phyloP scores from a whole-genome alignment of 371 early-diverging fungal genomes.

The Phascolomyces articulosus region DNA sequence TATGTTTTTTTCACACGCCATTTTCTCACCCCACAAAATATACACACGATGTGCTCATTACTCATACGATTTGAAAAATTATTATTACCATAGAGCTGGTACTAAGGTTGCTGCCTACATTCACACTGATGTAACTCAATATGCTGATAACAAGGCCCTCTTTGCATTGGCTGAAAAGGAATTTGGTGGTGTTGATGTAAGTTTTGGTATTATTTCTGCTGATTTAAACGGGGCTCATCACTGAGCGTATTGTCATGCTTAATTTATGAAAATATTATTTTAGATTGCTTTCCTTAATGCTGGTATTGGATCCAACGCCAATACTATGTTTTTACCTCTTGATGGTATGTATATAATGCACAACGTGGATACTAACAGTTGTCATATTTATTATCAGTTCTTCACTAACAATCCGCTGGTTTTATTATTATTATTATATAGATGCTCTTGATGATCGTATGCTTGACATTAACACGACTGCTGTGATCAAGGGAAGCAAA shows the following conservation, averaged over 20 bases:
- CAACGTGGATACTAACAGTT: no score
- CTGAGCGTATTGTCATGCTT: no score
- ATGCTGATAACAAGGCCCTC: slow-evolving; percentile 39
- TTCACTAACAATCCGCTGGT: not conserved
- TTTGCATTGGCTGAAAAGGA: slow-evolving; percentile 46
- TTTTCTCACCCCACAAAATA: not conserved
- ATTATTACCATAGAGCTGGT: slow-evolving; percentile 9
- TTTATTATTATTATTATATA: not conserved
- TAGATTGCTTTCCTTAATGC: slow-evolving; percentile 18
- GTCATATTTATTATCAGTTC: no score
- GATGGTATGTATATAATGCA: slow-evolving; percentile 11
- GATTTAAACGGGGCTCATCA: no score
- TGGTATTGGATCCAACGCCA: slow-evolving; percentile 11
- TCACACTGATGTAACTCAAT: slow-evolving; percentile 62
- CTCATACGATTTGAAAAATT: not conserved
- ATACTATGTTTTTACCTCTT: slow-evolving; percentile 11
- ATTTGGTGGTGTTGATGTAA: slow-evolving; percentile 62
- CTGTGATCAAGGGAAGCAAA: slow-evolving; percentile 23
- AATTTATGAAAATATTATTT: no score
- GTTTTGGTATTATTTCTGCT: no score
- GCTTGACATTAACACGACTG: slow-evolving; percentile 15
- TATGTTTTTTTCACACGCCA: not conserved
- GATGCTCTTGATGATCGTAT: slow-evolving; percentile 12
- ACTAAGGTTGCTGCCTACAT: slow-evolving; percentile 36
- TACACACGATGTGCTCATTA: not conserved